A percentile compares a stretch with the other conserved stretches of the same genome.
phyloP scores from a whole-genome alignment of 768 basidiomycete genomes.

The Polyporus arcularius region DNA sequence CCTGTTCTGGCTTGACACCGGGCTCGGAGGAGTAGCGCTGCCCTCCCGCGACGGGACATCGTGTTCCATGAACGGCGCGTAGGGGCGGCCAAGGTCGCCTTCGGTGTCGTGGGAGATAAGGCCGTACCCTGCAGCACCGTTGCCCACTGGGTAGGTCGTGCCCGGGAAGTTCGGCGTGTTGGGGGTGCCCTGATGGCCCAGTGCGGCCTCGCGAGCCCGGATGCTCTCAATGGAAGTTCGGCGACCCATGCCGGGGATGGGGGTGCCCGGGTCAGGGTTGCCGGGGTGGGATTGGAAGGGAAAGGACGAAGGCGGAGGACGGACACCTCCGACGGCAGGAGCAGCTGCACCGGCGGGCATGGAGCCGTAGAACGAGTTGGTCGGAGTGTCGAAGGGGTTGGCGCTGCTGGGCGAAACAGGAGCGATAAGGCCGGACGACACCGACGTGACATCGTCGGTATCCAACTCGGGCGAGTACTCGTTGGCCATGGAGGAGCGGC shows the following conservation, averaged over 20 bases:
- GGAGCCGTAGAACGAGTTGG: constrained; percentile 16
- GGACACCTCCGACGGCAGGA: constrained; percentile 1
- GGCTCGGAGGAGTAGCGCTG: constrained; percentile 21
- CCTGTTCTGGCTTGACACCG: constrained; percentile 23
- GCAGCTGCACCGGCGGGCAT: constrained; percentile 10
- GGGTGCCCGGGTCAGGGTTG: constrained; percentile 61
- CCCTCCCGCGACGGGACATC: constrained; percentile 26
- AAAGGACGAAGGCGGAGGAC: constrained; percentile 45
- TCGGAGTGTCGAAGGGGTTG: constrained; percentile 22
- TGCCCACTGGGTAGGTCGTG: constrained; percentile 21
- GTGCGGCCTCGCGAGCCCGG: constrained; percentile 16
- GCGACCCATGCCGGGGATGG: constrained; percentile 41
- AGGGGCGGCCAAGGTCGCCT: constrained; percentile 34
- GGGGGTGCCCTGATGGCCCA: constrained; percentile 1
- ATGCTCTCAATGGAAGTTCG: constrained; percentile 36
- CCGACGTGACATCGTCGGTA: constrained; percentile 3
- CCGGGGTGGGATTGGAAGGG: constrained; percentile 68
- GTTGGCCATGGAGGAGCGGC: constrained; percentile 23
- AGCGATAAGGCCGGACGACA: constrained; percentile 4
- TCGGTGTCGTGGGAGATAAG: constrained; percentile 14
- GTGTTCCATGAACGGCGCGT: constrained; percentile 51
- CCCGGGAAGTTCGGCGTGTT: constrained; percentile 14
- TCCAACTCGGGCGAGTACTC: constrained; percentile 19
- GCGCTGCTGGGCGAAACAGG: neutral
- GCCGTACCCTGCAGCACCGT: constrained; percentile 19